Conservation (phyloP, 129 eudicot species). For the Escallonia rubra region DNA sequence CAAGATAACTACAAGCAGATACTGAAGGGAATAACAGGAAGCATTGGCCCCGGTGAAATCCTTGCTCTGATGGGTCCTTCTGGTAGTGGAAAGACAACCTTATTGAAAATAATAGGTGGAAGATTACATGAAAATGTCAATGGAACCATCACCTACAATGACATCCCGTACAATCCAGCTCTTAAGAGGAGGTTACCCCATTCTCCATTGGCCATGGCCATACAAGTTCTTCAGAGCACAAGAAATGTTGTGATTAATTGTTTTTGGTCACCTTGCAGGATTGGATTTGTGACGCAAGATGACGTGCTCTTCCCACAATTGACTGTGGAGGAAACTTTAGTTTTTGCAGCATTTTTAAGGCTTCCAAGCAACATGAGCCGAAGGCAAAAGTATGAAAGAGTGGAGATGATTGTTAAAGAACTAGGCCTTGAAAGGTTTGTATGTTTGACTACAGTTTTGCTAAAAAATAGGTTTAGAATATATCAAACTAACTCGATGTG, state of each 20-base stretch:
- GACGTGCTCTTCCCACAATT: constrained; percentile 50
- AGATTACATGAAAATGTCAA: constrained; percentile 41
- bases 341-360: constrained; percentile 36
- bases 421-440: constrained; percentile 16
- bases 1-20: constrained; percentile 39
- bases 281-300: constrained; percentile 56
- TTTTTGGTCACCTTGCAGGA: constrained; percentile 27
- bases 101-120: constrained; percentile 25
- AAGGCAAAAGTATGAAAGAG: constrained; percentile 33
- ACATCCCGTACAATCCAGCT: constrained; percentile 65
- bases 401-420: constrained; percentile 31
- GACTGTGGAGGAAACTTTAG: constrained; percentile 46
- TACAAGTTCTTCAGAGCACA: no score
- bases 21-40: constrained; percentile 28
- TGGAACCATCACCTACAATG: constrained; percentile 29
- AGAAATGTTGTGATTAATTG: not conserved
- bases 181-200: constrained; percentile 65
- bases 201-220: no score
- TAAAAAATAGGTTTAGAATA: no score
- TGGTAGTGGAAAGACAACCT: constrained; percentile 44
- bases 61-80: constrained; percentile 54
- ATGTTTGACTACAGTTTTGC: no score
- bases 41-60: constrained; percentile 32
- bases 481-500: no score
- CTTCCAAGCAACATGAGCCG: constrained; percentile 28